Evolutionary conservation across 1,284 basidiomycete genomes (phyloP), one percentile per base, ranked within the genome.

Genomic region (Bondarzewia mesenterica): DNA sequence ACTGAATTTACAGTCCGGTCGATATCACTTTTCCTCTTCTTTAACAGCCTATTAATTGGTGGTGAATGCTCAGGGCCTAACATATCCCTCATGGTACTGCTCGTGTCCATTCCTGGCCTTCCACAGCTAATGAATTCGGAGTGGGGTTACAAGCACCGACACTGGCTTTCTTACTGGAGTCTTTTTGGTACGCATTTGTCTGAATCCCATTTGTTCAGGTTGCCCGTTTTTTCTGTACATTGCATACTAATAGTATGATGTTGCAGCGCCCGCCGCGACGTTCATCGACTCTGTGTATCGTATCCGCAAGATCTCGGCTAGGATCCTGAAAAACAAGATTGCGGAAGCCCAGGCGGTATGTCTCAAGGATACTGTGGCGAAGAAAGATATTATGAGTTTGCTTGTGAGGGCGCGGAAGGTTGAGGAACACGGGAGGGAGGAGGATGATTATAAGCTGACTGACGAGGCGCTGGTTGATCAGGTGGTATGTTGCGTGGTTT

Each of bases 381-480:
- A 48, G 57, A 65, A 68, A 47, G 74, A 77, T 57, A 72, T 77
- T 40, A 76, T 76, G 74, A 70, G 66, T 43, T 54, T 76, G 21
- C 62, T 77, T 1, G 69, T 76, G 5, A 65, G 70, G 21, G 71
- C 72, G 5, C 59, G 72, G 21, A 64, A 39, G 16, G 38, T 16
- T 8, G 38, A 39, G 16, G 16, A 39, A 8, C 14, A 10, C 18
- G 38, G 14, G 12, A 3, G 18, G 10, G 38, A 39, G 16, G 18
- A 39, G 38, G 38, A 66, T 20, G 62, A 62, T 7, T 72, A 71
- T 52, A 58, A 62, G 12, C 72, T 75, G 70, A 71, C 63, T 38
- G 73, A 75, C 52, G 54, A 62, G 39, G 70, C 66, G 15, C 72
- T 75, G 68, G 71, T 75, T 59, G 72, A 75, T 45, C 74, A 75